Base-by-base conservation (phyloP, 78 protist genomes). In the Dictyostelium firmibasis region DNA sequence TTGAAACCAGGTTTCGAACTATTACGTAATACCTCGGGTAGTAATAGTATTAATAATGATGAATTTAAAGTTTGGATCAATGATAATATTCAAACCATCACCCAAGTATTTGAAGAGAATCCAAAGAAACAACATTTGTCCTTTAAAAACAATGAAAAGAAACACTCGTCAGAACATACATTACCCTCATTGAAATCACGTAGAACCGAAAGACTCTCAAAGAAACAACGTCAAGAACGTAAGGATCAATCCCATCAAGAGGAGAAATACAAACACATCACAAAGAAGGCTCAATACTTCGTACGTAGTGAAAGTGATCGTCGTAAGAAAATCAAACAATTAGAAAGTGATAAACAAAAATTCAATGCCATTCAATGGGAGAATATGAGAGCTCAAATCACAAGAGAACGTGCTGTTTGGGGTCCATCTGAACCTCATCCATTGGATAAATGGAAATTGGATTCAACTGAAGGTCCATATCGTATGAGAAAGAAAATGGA, bases 401-500 rank as follows among this genome's bases (percentile, higher is more conserved):
- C 94, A 1, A 60, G 94, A 81, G 94, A 89, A 67, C 78, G 94
- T 23, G 94, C 94, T 33, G 94, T 89, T 6, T 89, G 94, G 94
- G 94, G 94, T 43, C 94, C 94, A 16, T 20, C 81, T 9, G 67
- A 31, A 18, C 94, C 94, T 20, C 60, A 53, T 9, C 33, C 94
- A n/a, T 67, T 89, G 23, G 94, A 93, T 78, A 81, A 86, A 85
- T 93, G 91, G 91, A 93, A 93, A 41, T 53, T 93, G n/a, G 96
- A 93, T 53, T 79, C 93, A 8, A 93, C 96, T 29, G 96, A 93
- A 41, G 96, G 96, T 50, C 96, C 96, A 8, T 85, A 82, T 25
- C 91, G 96, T 81, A 84, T 93, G 88, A 53, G 96, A 36, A 93
- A 84, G 92, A 93, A 89, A 69, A 81, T 84, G 31, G 94, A 89